Evolutionary conservation across 768 basidiomycete species (phyloP), one percentile per base, ranked within the genome.

Genomic region (Mycena indigotica): DNA sequence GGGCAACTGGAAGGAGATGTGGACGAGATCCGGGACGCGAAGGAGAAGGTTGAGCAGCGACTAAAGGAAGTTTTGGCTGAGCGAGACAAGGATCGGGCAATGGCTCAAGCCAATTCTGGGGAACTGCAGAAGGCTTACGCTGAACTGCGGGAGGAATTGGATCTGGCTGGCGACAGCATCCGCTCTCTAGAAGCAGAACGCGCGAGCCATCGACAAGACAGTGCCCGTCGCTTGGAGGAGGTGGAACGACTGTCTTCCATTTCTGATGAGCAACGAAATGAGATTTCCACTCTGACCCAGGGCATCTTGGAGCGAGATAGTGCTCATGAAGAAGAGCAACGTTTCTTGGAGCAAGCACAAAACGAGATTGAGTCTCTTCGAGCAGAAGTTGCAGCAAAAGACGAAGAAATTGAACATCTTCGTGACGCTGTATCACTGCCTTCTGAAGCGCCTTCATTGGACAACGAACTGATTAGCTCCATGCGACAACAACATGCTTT

Each of bases 401-500:
- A 89, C 48, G 81, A 87, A 53, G 89, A 93, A 68, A 72, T 91
- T 53, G 81, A 85, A 61, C 79, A 75, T 35, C 76, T 88, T 13
- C 81, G 78, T 21, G 75, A 84, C 57, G 74, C 70, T 39, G 73
- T 73, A 30, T 73, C 80, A 24, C 75, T 79, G 25, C 72, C 75
- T 3, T 67, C 74, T 50, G 69, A 69, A 2, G 70, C 81, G 26
- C 80, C 79, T 45, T 86, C 87, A 25, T 74, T 93, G 30, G 86
- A 89, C 72, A 83, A 84, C 65, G 92, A 93, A 73, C 81, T 93
- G 75, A 70, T 91, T 19, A 80, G 82, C 55, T 83, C 86, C 24
- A 72, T 89, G 29, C 79, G 79, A 65, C 89, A 93, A 66, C 88
- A 91, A 61, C 89, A 93, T 65, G 79, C 82, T 13, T 81, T 95